Conservation (phyloP, 768 basidiomycete genomes). For the Tricholoma hemisulphureum region DNA sequence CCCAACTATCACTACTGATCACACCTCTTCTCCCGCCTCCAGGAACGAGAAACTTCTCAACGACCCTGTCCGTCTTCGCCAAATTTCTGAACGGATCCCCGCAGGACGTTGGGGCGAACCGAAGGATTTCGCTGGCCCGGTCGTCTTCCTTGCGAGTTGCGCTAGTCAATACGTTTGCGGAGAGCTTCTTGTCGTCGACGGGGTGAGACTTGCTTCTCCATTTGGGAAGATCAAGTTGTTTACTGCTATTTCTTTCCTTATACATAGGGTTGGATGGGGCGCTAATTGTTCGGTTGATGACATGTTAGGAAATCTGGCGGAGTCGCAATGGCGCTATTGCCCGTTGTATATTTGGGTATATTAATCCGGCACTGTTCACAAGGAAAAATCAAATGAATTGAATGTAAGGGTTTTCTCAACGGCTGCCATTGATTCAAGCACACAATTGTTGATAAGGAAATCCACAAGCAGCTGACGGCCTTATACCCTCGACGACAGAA, state of each 20-base stretch:
- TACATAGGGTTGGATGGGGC: conserved; percentile 62
- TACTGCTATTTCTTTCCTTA: conserved; percentile 19
- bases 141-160: conserved; percentile 66
- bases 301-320: neutral
- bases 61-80: conserved; percentile 63
- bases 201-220: conserved; percentile 39
- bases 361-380: neutral
- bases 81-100: conserved; percentile 75
- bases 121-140: conserved; percentile 69
- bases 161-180: conserved; percentile 75
- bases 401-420: neutral
- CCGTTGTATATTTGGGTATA: neutral
- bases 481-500: neutral
- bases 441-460: neutral
- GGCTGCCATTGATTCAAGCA: neutral
- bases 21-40: conserved; percentile 5
- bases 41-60: conserved; percentile 50
- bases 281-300: conserved; percentile 27
- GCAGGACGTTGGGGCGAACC: conserved; percentile 71
- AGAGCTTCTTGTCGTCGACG: conserved; percentile 69
- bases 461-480: neutral
- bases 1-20: neutral
- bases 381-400: neutral
- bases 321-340: neutral
- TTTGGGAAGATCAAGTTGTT: conserved; percentile 14